Evolutionary conservation across 768 basidiomycete genomes (phyloP), one percentile per base, ranked within the genome.

Genomic region (Collybia nuda): DNA sequence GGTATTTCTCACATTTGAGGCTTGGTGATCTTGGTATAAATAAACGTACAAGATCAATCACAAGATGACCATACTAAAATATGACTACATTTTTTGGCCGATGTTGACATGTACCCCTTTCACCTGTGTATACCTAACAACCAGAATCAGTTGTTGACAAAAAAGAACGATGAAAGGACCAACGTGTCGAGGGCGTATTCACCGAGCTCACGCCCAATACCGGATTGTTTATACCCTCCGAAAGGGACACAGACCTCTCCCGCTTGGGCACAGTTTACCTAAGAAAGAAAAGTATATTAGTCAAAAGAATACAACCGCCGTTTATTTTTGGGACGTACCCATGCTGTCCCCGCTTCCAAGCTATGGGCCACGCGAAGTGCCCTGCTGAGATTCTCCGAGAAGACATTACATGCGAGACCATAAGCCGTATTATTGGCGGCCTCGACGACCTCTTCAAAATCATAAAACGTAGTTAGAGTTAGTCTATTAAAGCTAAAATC

Each of bases 171-270:
- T 7, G 24, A 7, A 26, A 26, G 24, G 7, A 26, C 24, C 4
- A 26, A 60, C 60, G 50, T 61, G 18, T 59, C 54, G n/a, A 61
- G 26, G 0, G 62, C 62, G 24, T 63, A 57, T 38, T 61, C 51
- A 0, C 62, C 62, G 24, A 59, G 23, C 38, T 64, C 62, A 7
- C 61, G 49, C 4, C 62, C 61, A 3, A 60, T 51, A 11, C 61
- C 61, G 14, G 61, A 62, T 48, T 59, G 60, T 46, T 63, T 63
- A 41, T 57, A 63, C 4, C 63, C 63, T 8, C 63, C 63, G 29
- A 64, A 64, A 6, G 61, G 61, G 12, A 62, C 48, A 11, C 22
- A 1, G 6, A 32, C 9, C 14, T 57, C 52, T 12, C 32, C 15
- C 9, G 36, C 23, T 22, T 40, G 38, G 0, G 53, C 48, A 8